Evolutionary conservation across 2,329 filamentous ascomycete species (phyloP).

Genomic region (Epichloe typhina): DNA sequence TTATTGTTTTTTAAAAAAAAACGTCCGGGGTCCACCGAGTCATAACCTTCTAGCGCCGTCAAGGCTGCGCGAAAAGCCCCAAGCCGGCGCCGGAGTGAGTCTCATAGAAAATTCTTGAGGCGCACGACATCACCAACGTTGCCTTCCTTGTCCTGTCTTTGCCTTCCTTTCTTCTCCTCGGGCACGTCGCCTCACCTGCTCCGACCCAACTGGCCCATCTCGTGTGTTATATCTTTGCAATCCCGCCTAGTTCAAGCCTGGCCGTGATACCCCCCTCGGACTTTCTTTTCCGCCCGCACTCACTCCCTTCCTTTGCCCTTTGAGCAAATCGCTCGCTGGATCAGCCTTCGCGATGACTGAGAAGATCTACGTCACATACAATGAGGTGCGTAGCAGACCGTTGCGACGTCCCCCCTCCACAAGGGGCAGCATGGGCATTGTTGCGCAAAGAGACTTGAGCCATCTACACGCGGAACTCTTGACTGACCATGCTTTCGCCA

Average conservation of each 20-base stretch:
- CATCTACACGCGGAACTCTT: too few species aligned
- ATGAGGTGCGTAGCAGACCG: constrained; percentile 50
- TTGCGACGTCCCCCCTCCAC: too few species aligned
- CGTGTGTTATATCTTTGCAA: too few species aligned
- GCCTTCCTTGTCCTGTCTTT: background rate
- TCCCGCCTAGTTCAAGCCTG: too few species aligned
- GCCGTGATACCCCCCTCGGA: too few species aligned
- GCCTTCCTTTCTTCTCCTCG: constrained; percentile 4
- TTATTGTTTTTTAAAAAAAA: background rate
- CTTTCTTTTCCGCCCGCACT: too few species aligned
- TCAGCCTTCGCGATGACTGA: constrained; percentile 52
- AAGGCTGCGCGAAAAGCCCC: background rate
- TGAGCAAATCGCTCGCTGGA: too few species aligned
- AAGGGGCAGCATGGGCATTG: background rate
- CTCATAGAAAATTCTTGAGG: background rate
- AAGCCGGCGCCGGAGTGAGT: background rate
- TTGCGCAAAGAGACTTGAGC: background rate
- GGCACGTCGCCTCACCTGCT: constrained; percentile 6
- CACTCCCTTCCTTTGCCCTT: too few species aligned
- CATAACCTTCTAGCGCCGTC: background rate
- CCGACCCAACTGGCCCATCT: background rate
- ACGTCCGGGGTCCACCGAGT: background rate
- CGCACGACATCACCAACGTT: background rate
- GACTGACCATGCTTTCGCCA: background rate
- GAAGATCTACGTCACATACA: constrained; percentile 85